Base-by-base conservation (phyloP, 768 basidiomycete species). In the Pilatotrama ljubarskyi region DNA sequence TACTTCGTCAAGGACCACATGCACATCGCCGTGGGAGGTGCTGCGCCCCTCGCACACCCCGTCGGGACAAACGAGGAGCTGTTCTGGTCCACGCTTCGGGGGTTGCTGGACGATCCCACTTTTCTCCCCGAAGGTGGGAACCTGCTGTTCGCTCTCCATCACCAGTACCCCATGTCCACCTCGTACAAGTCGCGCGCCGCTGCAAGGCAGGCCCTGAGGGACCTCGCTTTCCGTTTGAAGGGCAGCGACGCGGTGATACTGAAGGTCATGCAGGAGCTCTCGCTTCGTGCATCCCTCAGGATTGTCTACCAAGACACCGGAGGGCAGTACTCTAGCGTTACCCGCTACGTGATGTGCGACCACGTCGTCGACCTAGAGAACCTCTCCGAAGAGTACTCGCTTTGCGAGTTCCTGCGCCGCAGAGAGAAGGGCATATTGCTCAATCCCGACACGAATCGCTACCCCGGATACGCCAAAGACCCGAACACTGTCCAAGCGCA, bases 91-190 rank as follows among this genome's bases (percentile, higher is more conserved):
- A 29, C 64, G 64, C 51, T 72, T 59, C 4, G 49, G 32, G 52
- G 58, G 11, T 70, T 80, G 14, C 68, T 81, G 8, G 29, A 61
- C 3, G 70, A 77, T 52, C 55, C 64, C 1, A 29, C 48, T 2
- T 76, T 80, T 57, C 68, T 82, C 9, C 73, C 77, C 0, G 35
- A 73, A 2, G 78, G 80, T 6, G 78, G 79, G 1, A 64, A 55
- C 13, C 68, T 82, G 14, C 76, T 73, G 2, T 82, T 80, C 51
- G 73, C 75, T 8, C 66, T 81, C 10, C 64, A 64, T 0, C 73
- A 77, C 64, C 64, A 66, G 51, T 81, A 80, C 56, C 74, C 76
- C 1, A 10, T 62, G 3, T 49, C 61, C 22, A 55, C 29, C 7
- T 24, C 35, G 7, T n/a, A n/a, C 32, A 11, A 13, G 17, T 32